These are phyloP conservation scores for Rhynchosporium agropyri DNA, from an alignment of 2,329 filamentous ascomycete species.

Conservation along the genomic window DNA sequence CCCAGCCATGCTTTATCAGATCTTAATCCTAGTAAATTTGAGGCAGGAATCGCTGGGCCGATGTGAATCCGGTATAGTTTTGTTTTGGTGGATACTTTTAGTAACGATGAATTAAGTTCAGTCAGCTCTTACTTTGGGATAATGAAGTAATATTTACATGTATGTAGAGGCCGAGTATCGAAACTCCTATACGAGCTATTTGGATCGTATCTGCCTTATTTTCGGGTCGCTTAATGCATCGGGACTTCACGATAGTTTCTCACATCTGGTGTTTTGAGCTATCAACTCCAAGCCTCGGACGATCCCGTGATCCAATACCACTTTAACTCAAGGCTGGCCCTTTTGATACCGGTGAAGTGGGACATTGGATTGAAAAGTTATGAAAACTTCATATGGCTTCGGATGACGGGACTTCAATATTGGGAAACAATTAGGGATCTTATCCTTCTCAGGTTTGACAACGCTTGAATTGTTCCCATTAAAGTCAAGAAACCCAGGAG, in stretches of 20 bases:
- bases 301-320: too few relatives aligned
- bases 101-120: conserved; percentile 28
- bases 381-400: too few relatives aligned
- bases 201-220: not conserved
- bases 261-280: not conserved
- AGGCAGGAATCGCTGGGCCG: conserved; percentile 7
- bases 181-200: not conserved
- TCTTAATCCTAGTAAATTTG: conserved; percentile 30
- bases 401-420: too few relatives aligned
- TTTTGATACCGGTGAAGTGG: too few relatives aligned
- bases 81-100: conserved; percentile 27
- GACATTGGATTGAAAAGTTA: too few relatives aligned
- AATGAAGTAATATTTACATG: not conserved
- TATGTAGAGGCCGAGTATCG: conserved; percentile 1
- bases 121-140: not conserved
- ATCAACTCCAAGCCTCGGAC: too few relatives aligned
- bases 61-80: conserved; percentile 14
- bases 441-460: too few relatives aligned
- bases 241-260: not conserved
- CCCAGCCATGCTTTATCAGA: conserved; percentile 32
- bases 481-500: too few relatives aligned
- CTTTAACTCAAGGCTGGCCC: too few relatives aligned
- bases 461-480: too few relatives aligned
- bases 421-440: too few relatives aligned
- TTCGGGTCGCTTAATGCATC: too few relatives aligned